Evolutionary conservation across 2,329 filamentous ascomycete genomes (phyloP), one percentile per base, ranked within the genome.

Genomic region (Sporothrix euskadiensis): DNA sequence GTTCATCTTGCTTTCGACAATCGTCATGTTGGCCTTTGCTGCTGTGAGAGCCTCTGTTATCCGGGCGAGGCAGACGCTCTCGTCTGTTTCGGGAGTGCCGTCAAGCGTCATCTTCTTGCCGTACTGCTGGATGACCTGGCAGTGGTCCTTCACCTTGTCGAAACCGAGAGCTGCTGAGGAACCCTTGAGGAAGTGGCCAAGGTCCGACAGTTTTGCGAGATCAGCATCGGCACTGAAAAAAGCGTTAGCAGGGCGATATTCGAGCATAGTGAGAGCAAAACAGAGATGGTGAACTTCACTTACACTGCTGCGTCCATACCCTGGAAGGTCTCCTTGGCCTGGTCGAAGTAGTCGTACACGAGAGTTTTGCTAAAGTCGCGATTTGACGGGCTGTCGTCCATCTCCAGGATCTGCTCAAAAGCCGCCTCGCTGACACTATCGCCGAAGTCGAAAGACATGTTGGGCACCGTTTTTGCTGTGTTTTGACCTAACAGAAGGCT

Each of bases 151-250:
- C 78, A 99, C 92, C 82, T 97, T 97, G 79, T 88, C 91, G 72
- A 98, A 88, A 63, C 96, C 96, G 71, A 99, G 88, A 4, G 96
- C 98, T 54, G 96, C 95, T 9, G 95, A 98, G 7, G 95, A 98
- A 74, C 96, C 96, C 84, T 99, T 99, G 78, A 99, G 87, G 84
- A 97, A 99, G 83, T 99, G 96, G 57, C 96, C 96, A 44, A 97
- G 90, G 71, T 88, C 87, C 47, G 94, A 97, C 52, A 98, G 89
- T 77, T 90, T 85, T n/a, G 84, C 82, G 73, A 98, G 89, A 74
- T 97, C 54, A 14, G 35, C 63, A 1, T 30, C 35, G n/a, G 47
- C 65, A 86, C 79, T 88, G 22, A 8, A 22, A 7, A 7, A 30
- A 56, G 14, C 41, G 6, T n/a, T 47, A 52, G 44, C 35, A 65